Conservation (phyloP, 1,139 yeast genomes). For the Geotrichum australiense region DNA sequence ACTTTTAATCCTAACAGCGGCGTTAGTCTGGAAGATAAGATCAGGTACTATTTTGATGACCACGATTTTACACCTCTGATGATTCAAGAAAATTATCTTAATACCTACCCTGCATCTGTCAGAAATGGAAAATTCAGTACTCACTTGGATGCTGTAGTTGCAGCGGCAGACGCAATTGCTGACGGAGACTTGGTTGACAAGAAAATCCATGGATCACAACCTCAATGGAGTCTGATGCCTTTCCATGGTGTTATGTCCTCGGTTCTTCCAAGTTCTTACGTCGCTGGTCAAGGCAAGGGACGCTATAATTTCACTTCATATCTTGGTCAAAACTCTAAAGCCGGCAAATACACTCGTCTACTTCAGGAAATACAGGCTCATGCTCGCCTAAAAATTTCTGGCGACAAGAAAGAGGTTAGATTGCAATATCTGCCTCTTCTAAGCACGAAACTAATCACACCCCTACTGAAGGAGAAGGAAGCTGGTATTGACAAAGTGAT, state of each 20-base stretch:
- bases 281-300: constrained; percentile 65
- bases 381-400: constrained; percentile 69
- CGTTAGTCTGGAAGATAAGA: constrained; percentile 68
- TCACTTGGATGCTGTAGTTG: constrained; percentile 58
- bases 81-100: constrained; percentile 89
- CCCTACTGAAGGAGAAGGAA: constrained; percentile 46
- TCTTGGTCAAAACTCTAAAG: constrained; percentile 88
- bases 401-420: constrained; percentile 69
- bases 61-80: constrained; percentile 91
- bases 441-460: constrained; percentile 48
- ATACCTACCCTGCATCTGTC: constrained; percentile 45
- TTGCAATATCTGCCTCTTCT: constrained; percentile 69
- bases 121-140: constrained; percentile 24
- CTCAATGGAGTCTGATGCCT: constrained; percentile 93
- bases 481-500: constrained; percentile 65
- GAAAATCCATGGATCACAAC: constrained; percentile 82
- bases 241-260: constrained; percentile 86
- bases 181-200: constrained; percentile 74
- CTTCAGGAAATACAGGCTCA: constrained; percentile 88
- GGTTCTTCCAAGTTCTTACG: constrained; percentile 68
- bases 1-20: constrained; percentile 48
- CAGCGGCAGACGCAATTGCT: constrained; percentile 82
- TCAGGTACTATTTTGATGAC: constrained; percentile 88
- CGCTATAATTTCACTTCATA: constrained; percentile 76
- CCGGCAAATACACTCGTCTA: constrained; percentile 67